phyloP scores from a whole-genome alignment of 768 basidiomycete genomes.

The Termitomyces bulborhizus region DNA sequence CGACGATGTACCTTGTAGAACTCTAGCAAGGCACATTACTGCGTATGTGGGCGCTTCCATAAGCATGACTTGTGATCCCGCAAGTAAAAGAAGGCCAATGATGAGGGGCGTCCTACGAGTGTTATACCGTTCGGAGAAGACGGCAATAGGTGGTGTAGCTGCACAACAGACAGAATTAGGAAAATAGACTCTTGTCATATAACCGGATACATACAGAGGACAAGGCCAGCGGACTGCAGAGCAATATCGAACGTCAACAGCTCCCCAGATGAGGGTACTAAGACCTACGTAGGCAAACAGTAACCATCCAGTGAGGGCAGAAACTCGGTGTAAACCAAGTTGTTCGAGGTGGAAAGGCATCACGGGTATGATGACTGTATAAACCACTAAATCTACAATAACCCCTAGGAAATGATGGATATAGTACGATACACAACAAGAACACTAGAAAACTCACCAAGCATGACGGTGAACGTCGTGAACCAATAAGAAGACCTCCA shows the following conservation, averaged over 20 bases:
- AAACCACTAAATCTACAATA: slow-evolving; percentile 50
- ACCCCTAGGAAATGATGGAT: slow-evolving; percentile 23
- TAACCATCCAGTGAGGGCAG: slow-evolving; percentile 52
- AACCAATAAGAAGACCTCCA: slow-evolving; percentile 59
- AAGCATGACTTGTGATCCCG: slow-evolving; percentile 51
- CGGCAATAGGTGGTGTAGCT: slow-evolving; percentile 56
- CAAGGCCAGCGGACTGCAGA: slow-evolving; percentile 48
- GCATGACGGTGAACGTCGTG: slow-evolving; percentile 44
- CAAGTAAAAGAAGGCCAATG: slow-evolving; percentile 40
- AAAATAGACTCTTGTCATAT: neutral
- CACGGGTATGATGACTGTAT: slow-evolving; percentile 57
- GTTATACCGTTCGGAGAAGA: slow-evolving; percentile 45
- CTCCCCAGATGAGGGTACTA: neutral
- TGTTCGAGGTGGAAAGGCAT: slow-evolving; percentile 56
- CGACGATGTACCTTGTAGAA: slow-evolving; percentile 55
- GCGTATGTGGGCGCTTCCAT: slow-evolving; percentile 56
- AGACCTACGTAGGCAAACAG: slow-evolving; percentile 50
- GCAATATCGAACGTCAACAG: neutral
- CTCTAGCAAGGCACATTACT: slow-evolving; percentile 52
- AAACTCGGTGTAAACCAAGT: slow-evolving; percentile 39
- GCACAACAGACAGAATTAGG: neutral
- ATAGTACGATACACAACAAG: neutral
- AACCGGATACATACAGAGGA: slow-evolving; percentile 35
- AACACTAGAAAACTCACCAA: slow-evolving; percentile 29
- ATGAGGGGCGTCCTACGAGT: slow-evolving; percentile 43